Percentiles rank a stretch among this genome's conserved stretches.
Evolutionary conservation across 2,329 filamentous ascomycete genomes (phyloP).

Genomic region (Arthroderma sp.): DNA sequence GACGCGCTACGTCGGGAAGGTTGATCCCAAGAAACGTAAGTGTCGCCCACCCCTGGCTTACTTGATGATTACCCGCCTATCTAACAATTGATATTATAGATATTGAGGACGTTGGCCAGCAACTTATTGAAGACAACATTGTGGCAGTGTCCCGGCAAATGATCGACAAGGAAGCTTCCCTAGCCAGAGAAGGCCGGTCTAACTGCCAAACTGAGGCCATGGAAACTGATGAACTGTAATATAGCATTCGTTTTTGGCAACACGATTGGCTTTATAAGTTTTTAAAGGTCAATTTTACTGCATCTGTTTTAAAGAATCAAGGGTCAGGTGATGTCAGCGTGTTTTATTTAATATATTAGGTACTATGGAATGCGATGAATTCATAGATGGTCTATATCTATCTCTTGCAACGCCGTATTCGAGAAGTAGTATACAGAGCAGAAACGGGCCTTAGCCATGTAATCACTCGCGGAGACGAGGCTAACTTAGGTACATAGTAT

Average conservation of each 20-base stretch:
- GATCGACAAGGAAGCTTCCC: conserved; percentile 97
- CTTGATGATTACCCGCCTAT: background rate
- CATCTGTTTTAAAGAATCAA: too few species aligned
- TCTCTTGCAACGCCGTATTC: too few species aligned
- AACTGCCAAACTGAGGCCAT: conserved; percentile 42
- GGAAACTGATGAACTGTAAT: conserved; percentile 48
- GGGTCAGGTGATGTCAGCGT: too few species aligned
- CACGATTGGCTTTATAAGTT: too few species aligned
- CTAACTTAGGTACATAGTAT: too few species aligned
- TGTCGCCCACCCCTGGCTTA: conserved; percentile 9
- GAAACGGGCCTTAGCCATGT: too few species aligned
- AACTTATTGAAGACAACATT: conserved; percentile 98
- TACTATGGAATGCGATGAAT: too few species aligned
- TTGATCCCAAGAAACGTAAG: conserved; percentile 92
- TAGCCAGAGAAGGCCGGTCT: conserved; percentile 49
- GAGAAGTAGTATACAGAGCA: too few species aligned
- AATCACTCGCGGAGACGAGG: too few species aligned
- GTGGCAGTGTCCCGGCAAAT: conserved; percentile 96
- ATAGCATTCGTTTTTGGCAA: background rate
- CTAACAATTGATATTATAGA: conserved; percentile 36
- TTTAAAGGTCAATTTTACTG: too few species aligned
- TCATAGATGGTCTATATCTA: too few species aligned
- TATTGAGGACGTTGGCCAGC: conserved; percentile 87
- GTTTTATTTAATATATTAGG: too few species aligned
- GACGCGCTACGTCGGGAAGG: conserved; percentile 96